Base-by-base conservation (phyloP, 805 yeast species). In the Kodamaea restingae region DNA sequence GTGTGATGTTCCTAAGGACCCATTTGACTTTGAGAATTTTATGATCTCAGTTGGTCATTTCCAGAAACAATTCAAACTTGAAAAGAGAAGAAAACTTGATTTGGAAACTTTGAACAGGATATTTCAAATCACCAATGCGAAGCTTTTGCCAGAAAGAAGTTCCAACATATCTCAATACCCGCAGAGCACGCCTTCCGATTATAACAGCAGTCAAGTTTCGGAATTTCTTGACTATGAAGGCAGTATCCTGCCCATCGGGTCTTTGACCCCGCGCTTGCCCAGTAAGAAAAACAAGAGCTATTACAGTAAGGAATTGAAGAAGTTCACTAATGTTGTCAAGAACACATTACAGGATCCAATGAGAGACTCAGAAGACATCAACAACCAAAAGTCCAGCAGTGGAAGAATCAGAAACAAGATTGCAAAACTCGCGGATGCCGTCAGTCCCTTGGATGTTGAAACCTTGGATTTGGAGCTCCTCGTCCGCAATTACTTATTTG, bases 21-120 rank as follows among this genome's bases (percentile, higher is more conserved):
- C 95, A 0, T 80, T 84, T 53, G 91, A 85, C 44, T 80, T 78
- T 37, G 83, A 80, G 38, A 73, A 73, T 35, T 84, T 91, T 50
- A 73, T 79, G 60, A 58, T 72, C 2, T 76, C 88, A 5, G 73
- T 93, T 18, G 77, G 78, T 2, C 81, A 78, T 43, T 91, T 90
- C 56, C 97, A 93, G 58, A 85, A 79, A 53, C 84, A 80, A 43
- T 69, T 71, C 46, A 73, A 75, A 45, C 52, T 83, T 6, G 71
- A 73, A 3, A 66, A 68, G 42, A 72, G 73, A 17, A 57, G 77
- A 43, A 71, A 70, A 44, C 63, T 84, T 24, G 88, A 84, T 56
- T 65, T 72, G 18, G 65, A 64, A 36, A 83, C 91, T 4, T 46
- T 68, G n/a, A 57, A 51, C 41, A 55, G 57, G 34, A 44, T 69